phyloP scores from a whole-genome alignment of 805 yeast species.

The Starmerella tilneyi region DNA sequence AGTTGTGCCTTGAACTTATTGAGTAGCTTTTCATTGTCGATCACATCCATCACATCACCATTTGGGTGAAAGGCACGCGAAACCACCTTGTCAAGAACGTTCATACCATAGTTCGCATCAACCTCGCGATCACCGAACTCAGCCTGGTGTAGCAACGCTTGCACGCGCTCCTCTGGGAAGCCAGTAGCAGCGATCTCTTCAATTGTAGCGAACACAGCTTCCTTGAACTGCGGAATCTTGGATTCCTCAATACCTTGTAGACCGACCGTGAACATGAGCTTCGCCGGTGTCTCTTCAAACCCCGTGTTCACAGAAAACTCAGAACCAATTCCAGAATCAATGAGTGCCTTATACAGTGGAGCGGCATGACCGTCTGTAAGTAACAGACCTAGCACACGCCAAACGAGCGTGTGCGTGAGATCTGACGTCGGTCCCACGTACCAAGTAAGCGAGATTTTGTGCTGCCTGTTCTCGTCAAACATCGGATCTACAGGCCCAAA shows the following conservation, averaged over 20 bases:
- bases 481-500: constrained; percentile 79
- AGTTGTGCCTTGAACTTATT: constrained; percentile 53
- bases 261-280: constrained; percentile 73
- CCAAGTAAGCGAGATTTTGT: constrained; percentile 83
- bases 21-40: constrained; percentile 57
- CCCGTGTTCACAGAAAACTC: constrained; percentile 87
- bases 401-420: constrained; percentile 56
- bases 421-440: constrained; percentile 62
- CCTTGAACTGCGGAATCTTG: constrained; percentile 40
- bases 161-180: constrained; percentile 52
- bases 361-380: constrained; percentile 87
- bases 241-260: constrained; percentile 57
- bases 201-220: constrained; percentile 41
- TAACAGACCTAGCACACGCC: constrained; percentile 60
- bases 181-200: constrained; percentile 35
- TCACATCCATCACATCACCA: constrained; percentile 54
- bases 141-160: constrained; percentile 78
- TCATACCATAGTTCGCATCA: constrained; percentile 81
- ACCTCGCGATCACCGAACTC: constrained; percentile 78
- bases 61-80: constrained; percentile 76
- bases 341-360: constrained; percentile 73
- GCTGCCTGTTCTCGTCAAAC: constrained; percentile 54
- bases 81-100: constrained; percentile 58
- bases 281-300: constrained; percentile 66
- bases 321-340: constrained; percentile 74